Evolutionary conservation across 805 yeast species (phyloP).

Genomic region (Pichia deserticola): DNA sequence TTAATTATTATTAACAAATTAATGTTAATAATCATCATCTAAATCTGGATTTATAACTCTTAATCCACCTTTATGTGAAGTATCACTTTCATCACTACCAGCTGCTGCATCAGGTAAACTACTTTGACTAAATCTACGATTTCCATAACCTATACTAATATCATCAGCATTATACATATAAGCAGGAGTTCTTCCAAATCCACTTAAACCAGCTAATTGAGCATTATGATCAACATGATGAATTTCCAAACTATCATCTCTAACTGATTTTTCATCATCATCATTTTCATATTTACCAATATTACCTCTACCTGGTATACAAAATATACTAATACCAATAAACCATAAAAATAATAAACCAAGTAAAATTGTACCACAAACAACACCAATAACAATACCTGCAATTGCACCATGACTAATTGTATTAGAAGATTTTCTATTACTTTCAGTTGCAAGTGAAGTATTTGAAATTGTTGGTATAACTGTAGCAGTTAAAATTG

Average conservation of each 20-base stretch:
- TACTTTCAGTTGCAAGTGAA: slow-evolving; percentile 8
- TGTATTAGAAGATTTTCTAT: background rate
- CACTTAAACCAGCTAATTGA: slow-evolving; percentile 3
- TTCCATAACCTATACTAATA: slow-evolving; percentile 12
- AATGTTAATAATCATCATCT: slow-evolving; percentile 10
- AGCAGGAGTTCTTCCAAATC: slow-evolving; percentile 9
- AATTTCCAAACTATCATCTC: slow-evolving; percentile 6
- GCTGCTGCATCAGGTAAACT: slow-evolving; percentile 30
- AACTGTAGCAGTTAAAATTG: slow-evolving; percentile 12
- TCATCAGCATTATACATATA: slow-evolving; percentile 13
- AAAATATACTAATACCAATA: slow-evolving; percentile 8
- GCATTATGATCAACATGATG: background rate
- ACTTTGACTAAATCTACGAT: slow-evolving; percentile 29
- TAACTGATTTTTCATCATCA: slow-evolving; percentile 16
- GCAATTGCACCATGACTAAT: slow-evolving; percentile 29
- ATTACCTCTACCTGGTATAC: slow-evolving; percentile 17
- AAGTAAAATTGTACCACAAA: slow-evolving; percentile 20
- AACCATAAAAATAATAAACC: slow-evolving; percentile 15
- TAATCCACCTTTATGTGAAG: slow-evolving; percentile 17
- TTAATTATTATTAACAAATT: background rate
- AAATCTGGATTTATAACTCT: slow-evolving; percentile 30
- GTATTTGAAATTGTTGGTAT: background rate
- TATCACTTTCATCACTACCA: slow-evolving; percentile 12
- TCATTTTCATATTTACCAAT: slow-evolving; percentile 10
- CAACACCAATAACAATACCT: slow-evolving; percentile 29